Conservation (phyloP, 495 filamentous ascomycete species). For the Penicillium ochrochloron region DNA sequence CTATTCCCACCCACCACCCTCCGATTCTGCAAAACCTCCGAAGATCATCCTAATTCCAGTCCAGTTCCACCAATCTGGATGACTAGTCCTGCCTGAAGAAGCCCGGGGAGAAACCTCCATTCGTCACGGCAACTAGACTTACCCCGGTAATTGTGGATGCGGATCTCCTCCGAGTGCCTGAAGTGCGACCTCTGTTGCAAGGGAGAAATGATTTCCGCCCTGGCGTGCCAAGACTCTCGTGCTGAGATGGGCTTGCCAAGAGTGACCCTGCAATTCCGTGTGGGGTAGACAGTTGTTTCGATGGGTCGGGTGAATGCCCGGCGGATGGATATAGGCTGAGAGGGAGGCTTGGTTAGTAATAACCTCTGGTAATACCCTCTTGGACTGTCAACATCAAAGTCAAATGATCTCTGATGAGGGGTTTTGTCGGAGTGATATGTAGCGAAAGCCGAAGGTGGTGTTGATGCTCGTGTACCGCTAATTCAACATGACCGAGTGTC, state of each 20-base stretch:
- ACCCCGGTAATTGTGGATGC: background rate
- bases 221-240: background rate
- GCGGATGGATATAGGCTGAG: no score
- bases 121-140: conserved; percentile 9
- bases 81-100: background rate
- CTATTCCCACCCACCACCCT: conserved; percentile 11
- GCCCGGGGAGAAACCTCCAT: conserved; percentile 4
- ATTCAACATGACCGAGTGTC: no score
- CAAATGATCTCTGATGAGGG: background rate
- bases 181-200: background rate
- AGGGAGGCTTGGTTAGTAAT: no score
- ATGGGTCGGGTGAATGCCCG: background rate
- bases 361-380: no score
- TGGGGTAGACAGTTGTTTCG: conserved; percentile 25
- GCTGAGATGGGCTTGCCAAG: conserved; percentile 16
- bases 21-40: conserved; percentile 11
- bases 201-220: background rate
- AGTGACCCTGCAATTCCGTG: conserved; percentile 19
- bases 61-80: conserved; percentile 27
- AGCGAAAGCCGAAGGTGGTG: background rate
- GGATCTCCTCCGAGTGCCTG: background rate
- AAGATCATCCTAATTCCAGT: conserved; percentile 12
- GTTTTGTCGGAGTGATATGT: background rate
- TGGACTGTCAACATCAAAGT: background rate
- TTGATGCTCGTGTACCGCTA: background rate